These are phyloP conservation scores for Malus orientalis DNA, from an alignment of 306 rosid genomes.

Conservation along the genomic window DNA sequence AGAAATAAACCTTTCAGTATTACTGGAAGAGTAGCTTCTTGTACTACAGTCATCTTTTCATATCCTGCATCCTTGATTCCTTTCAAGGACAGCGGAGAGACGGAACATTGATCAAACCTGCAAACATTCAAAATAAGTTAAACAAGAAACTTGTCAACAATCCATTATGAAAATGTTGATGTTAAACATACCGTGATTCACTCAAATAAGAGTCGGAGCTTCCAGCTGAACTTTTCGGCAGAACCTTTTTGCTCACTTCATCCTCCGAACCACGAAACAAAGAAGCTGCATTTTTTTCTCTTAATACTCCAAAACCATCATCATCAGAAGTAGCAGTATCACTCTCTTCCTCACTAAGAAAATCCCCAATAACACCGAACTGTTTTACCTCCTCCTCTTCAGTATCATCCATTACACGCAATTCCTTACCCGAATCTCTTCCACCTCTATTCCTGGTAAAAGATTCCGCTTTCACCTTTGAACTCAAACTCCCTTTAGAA, in stretches of 20 bases:
- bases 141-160: background rate
- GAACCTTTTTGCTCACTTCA: conserved; percentile 14
- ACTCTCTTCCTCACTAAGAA: conserved; percentile 51
- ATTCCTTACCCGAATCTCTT: conserved; percentile 14
- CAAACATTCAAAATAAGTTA: conserved; percentile 19
- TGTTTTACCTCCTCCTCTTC: conserved; percentile 23
- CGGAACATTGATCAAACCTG: conserved; percentile 78
- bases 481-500: background rate
- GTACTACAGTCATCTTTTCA: conserved; percentile 91
- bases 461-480: conserved; percentile 10
- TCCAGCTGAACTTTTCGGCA: conserved; percentile 27
- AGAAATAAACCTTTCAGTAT: conserved; percentile 68
- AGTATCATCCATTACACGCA: conserved; percentile 19
- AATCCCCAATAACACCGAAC: conserved; percentile 24
- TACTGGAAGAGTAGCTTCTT: conserved; percentile 90
- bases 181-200: conserved; percentile 46
- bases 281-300: conserved; percentile 32
- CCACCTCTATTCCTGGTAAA: conserved; percentile 41
- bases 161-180: background rate
- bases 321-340: conserved; percentile 26
- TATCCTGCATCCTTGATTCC: conserved; percentile 90
- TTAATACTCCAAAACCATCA: conserved; percentile 15
- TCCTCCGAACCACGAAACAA: conserved; percentile 30
- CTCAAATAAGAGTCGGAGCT: conserved; percentile 68
- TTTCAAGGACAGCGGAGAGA: conserved; percentile 70